Evolutionary conservation across 139 green algal genomes (phyloP).

Genomic region (Chlorella vulgaris): DNA sequence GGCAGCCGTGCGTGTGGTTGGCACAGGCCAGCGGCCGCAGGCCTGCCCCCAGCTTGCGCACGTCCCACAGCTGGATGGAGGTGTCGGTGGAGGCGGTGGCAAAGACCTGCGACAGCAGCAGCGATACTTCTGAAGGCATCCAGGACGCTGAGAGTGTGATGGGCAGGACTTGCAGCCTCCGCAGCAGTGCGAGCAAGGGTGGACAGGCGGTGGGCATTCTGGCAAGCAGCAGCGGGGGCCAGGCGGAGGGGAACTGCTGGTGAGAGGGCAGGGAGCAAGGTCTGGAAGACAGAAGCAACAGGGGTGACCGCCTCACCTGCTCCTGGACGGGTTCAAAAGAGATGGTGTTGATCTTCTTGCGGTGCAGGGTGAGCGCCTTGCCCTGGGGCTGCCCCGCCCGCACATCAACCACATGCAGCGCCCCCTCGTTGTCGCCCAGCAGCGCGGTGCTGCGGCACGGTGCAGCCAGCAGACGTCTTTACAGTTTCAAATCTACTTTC

Average conservation of each 20-base stretch:
- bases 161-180: not conserved
- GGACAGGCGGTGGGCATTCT: not conserved
- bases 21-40: conserved; percentile 44
- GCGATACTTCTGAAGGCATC: not conserved
- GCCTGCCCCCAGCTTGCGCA: conserved; percentile 47
- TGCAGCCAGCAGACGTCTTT: not conserved
- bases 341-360: conserved; percentile 73
- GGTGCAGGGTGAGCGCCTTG: conserved; percentile 23
- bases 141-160: not conserved
- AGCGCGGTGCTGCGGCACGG: conserved; percentile 7
- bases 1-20: conserved; percentile 60
- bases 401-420: conserved; percentile 30
- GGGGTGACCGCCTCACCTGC: conserved; percentile 29
- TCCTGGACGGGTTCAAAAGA: conserved; percentile 37
- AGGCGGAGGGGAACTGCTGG: not conserved
- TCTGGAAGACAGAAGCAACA: too few relatives aligned
- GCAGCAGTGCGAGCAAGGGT: not conserved
- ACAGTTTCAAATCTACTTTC: not conserved
- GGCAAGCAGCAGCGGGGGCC: not conserved
- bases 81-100: conserved; percentile 74
- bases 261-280: not conserved
- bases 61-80: conserved; percentile 71
- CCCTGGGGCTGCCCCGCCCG: not conserved
- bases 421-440: conserved; percentile 44
- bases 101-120: conserved; percentile 40